Percentiles rank a stretch among this genome's conserved stretches.
Conservation (phyloP, 306 rosid genomes). For the Trichosanthes cucumerina region DNA sequence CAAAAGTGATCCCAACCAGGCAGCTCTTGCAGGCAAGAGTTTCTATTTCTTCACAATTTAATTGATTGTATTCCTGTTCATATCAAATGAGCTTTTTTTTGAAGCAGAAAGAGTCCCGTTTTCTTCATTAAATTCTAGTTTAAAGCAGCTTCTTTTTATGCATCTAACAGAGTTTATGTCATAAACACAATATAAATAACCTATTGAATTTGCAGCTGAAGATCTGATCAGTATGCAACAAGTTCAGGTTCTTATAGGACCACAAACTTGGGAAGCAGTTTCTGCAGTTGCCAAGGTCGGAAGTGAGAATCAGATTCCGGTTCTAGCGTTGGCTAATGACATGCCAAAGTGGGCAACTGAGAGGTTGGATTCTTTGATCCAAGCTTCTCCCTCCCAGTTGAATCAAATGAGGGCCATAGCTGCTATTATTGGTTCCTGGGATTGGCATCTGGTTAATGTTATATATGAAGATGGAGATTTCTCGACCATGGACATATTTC, state of each 20-base stretch:
- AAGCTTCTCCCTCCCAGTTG: constrained; percentile 18
- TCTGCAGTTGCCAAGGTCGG: constrained; percentile 24
- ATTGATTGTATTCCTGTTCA: not conserved
- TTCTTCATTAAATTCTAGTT: not conserved
- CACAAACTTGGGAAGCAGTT: constrained; percentile 38
- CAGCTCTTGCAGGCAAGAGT: constrained; percentile 30
- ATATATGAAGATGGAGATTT: constrained; percentile 33
- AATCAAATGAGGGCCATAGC: constrained; percentile 38
- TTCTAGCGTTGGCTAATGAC: constrained; percentile 29
- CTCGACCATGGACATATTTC: constrained; percentile 17
- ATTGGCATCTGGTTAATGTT: constrained; percentile 26
- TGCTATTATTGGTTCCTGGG: constrained; percentile 33
- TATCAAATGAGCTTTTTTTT: not conserved
- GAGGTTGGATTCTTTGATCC: constrained; percentile 28
- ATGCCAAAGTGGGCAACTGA: constrained; percentile 35
- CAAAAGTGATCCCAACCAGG: constrained; percentile 23
- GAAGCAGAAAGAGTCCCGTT: not conserved
- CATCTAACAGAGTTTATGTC: not conserved
- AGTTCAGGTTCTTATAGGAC: constrained; percentile 33
- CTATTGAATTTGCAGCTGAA: constrained; percentile 25
- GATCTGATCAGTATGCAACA: constrained; percentile 16
- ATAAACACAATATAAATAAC: not conserved
- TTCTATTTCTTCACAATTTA: not conserved
- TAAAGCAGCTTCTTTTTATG: not conserved
- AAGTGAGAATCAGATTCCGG: constrained; percentile 16